Percentiles rank a stretch among this genome's conserved stretches.
These are phyloP conservation scores for Vicia villosa DNA, from an alignment of 306 rosid species.

Conservation along the genomic window DNA sequence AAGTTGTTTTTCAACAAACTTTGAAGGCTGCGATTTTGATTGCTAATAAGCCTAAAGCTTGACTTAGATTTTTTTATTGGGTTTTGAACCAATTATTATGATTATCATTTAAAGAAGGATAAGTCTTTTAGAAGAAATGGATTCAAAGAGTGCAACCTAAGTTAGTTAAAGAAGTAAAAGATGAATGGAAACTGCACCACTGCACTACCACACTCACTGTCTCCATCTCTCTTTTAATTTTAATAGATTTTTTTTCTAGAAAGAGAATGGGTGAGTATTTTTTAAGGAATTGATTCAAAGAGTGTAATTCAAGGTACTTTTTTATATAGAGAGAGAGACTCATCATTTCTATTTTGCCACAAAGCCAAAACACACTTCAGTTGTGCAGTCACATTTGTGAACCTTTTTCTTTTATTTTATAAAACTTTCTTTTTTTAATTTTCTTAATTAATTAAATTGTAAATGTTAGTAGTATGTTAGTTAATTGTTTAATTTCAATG, in stretches of 20 bases:
- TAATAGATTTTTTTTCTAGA: slow-evolving; percentile 16
- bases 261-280: slow-evolving; percentile 53
- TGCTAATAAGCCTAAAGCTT: slow-evolving; percentile 48
- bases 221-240: slow-evolving; percentile 23
- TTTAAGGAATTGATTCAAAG: slow-evolving; percentile 75
- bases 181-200: slow-evolving; percentile 39
- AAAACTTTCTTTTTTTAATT: not conserved
- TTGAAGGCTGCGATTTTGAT: slow-evolving; percentile 28
- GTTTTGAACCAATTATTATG: slow-evolving; percentile 43
- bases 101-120: slow-evolving; percentile 28
- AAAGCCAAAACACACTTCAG: slow-evolving; percentile 53
- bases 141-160: slow-evolving; percentile 75
- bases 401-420: slow-evolving; percentile 41
- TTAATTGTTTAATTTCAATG: too few relatives aligned
- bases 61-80: slow-evolving; percentile 36
- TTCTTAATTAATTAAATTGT: not conserved
- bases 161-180: slow-evolving; percentile 53
- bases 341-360: slow-evolving; percentile 66
- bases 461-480: not conserved
- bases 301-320: slow-evolving; percentile 58
- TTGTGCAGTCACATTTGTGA: slow-evolving; percentile 68
- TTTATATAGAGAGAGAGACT: slow-evolving; percentile 1
- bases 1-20: slow-evolving; percentile 39
- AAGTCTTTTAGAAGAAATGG: slow-evolving; percentile 55
- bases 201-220: slow-evolving; percentile 40